Base-by-base conservation (phyloP, 2,329 filamentous ascomycete genomes). In the Monilinia fructicola region DNA sequence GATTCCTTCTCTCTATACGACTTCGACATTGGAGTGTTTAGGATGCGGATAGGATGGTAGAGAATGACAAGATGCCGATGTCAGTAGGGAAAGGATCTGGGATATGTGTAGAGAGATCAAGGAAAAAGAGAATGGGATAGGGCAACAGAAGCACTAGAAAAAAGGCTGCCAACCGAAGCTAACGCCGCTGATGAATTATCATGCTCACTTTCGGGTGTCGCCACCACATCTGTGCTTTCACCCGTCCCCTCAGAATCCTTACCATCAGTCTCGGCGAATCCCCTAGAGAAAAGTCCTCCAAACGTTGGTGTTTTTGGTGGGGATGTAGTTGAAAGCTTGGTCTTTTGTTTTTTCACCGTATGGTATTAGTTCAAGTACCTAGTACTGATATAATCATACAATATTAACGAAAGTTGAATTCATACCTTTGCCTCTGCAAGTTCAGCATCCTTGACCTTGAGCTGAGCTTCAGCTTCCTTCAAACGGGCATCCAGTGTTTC, bases 161-260 rank as follows among this genome's bases (percentile, higher is more conserved):
- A 74, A 66, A 69, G 73, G 73, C 56, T 69, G 70, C 87, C 83
- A 84, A 89, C 87, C 86, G 84, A 85, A 80, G 86, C 86, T 79
- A 89, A 81, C 78, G 86, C 87, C 76, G 82, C 81, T 76, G 86
- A 88, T 78, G 85, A 86, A 80, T 85, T 80, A 76, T 89, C 86
- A 74, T 85, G 82, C 74, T 80, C 79, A 76, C 79, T 79, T 85
- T 88, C 85, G 84, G 83, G 85, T 84, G 75, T 73, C 66, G 73
- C 58, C 44, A 60, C 71, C 62, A 72, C 69, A 64, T 74, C 73
- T 62, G 71, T 65, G 48, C 54, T 60, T 60, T 38, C 58, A 60
- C 58, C 58, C 28, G 58, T 60, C 26, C 50, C 72, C 67, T 76
- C 74, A 70, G 77, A 76, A 23, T 59, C 71, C 74, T 66, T 75